Evolutionary conservation across 2,329 filamentous ascomycete genomes (phyloP), one percentile per base, ranked within the genome.

Genomic region (Emergomyces orientalis): DNA sequence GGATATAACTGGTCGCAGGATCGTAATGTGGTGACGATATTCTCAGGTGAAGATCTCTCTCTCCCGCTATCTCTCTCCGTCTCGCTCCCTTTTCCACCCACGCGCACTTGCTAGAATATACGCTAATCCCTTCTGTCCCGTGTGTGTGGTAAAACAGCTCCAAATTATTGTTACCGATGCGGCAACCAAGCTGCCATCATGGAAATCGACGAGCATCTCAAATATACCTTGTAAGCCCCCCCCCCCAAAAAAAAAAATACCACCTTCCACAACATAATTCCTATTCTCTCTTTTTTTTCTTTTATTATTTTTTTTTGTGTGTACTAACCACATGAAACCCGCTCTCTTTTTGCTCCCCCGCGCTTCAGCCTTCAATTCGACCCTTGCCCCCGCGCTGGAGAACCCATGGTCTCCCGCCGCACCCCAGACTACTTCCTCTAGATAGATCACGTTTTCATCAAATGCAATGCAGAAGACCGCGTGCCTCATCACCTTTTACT

Each of bases 171-270:
- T 82, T 97, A 99, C 83, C 86, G 94, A 76, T 99, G 94, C 75
- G 94, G 94, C 74, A 99, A 99, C 79, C 94, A 97, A 79, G 94
- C 94, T 63, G 94, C 94, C n/a, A 97, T 99, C 77, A 99, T 99
- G 94, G 94, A 97, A 79, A 99, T 99, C 77, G 94, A 97, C 69
- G 94, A 99, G 80, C 92, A 97, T 77, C 81, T 99, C 75, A 97
- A 99, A 82, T 99, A 97, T 80, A 97, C 94, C 73, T 97, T 99
- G 93, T 97, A 84, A 78, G 91, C 87, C 55, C 39, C 39, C 55
- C n/a, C 39, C 45, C 58, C 30, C 32, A 43, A 19, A 25, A 19
- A 22, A 19, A 8, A 7, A 19, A 45, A 27, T 52, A 5, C 43
- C n/a, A 45, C 11, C 43, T 3, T 43, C 41, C 41, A 43, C 41